Percentiles rank a stretch among this genome's conserved stretches.
These are phyloP conservation scores for Gnaphalium uliginosum DNA, from an alignment of 129 eudicot species.

Conservation along the genomic window DNA sequence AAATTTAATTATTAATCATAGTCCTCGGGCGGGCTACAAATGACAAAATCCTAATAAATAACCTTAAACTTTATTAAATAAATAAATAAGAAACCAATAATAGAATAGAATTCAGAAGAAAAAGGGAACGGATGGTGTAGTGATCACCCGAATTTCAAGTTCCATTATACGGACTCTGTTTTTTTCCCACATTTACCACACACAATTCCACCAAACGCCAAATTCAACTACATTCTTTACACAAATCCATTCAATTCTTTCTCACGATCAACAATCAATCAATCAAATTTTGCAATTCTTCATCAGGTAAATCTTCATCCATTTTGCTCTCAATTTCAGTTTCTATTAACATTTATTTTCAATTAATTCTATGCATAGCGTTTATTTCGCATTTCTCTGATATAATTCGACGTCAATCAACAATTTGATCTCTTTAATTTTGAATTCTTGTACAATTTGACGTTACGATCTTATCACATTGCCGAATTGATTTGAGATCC, in stretches of 20 bases:
- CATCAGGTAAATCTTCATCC: conserved; percentile 17
- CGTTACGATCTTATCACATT: conserved; percentile 4
- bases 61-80: too few species aligned
- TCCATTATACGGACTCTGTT: not conserved
- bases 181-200: conserved; percentile 23
- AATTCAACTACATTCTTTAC: not conserved
- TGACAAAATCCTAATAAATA: too few species aligned
- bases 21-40: too few species aligned
- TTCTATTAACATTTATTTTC: not conserved
- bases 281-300: conserved; percentile 10
- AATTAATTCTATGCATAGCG: conserved; percentile 20
- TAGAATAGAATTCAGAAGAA: conserved; percentile 16
- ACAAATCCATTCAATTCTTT: conserved; percentile 1
- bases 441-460: not conserved
- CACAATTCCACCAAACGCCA: conserved; percentile 20
- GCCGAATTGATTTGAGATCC: conserved; percentile 23
- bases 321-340: not conserved
- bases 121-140: conserved; percentile 33
- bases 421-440: conserved; percentile 2
- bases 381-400: conserved; percentile 4
- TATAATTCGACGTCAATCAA: conserved; percentile 12
- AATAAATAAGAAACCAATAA: conserved; percentile 29
- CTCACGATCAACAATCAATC: conserved; percentile 1
- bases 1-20: too few species aligned
- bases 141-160: conserved; percentile 35